phyloP scores from a whole-genome alignment of 2,329 filamentous ascomycete species.

The Cytospora chrysosperma region DNA sequence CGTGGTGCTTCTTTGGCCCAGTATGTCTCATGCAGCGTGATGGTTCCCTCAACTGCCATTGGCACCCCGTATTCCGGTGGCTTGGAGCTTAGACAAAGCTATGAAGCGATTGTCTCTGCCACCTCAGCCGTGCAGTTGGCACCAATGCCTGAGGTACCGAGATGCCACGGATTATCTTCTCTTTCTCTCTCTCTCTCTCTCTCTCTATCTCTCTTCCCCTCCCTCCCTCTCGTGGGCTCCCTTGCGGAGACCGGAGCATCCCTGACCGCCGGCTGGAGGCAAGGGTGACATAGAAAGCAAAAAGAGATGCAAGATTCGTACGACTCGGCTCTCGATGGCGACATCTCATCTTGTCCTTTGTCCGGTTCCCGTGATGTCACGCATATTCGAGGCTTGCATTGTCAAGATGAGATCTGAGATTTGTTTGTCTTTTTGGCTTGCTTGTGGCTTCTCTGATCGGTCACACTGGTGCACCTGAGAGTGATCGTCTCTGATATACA shows the following conservation, averaged over 20 bases:
- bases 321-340: neutral
- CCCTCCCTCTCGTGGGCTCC: neutral
- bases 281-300: neutral
- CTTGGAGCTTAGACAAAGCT: constrained; percentile 1
- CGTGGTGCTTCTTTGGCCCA: neutral
- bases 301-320: neutral
- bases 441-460: neutral
- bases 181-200: too few relatives aligned
- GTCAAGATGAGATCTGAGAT: neutral
- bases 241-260: neutral
- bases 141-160: neutral
- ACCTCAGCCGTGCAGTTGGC: neutral
- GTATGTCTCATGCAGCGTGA: constrained; percentile 5
- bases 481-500: neutral
- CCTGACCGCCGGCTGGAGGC: neutral
- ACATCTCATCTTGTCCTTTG: neutral
- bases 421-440: neutral
- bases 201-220: too few relatives aligned
- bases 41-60: neutral
- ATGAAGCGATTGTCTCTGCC: neutral
- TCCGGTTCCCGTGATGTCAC: neutral
- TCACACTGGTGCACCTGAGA: neutral
- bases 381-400: neutral
- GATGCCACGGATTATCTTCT: too few relatives aligned
- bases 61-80: constrained; percentile 2